Percentiles rank a stretch among this genome's conserved stretches.
Conservation (phyloP, 2,329 filamentous ascomycete species). For the Septoria linicola region DNA sequence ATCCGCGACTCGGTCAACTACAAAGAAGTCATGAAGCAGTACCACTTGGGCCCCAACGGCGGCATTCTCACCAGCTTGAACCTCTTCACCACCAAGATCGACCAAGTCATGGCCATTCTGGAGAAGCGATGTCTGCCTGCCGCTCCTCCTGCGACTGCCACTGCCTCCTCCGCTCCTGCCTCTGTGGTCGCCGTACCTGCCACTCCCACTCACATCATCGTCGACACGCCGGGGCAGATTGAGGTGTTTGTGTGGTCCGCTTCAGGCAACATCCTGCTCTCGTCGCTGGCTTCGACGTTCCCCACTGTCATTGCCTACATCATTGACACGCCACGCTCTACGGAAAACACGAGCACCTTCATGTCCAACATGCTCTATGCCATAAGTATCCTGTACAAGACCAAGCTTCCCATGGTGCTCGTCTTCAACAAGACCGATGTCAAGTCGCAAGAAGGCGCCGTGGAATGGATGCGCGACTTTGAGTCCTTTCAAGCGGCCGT, state of each 20-base stretch:
- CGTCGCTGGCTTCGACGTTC: slow-evolving; percentile 88
- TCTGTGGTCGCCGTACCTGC: not conserved
- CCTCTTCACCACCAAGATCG: slow-evolving; percentile 95
- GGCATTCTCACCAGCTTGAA: slow-evolving; percentile 94
- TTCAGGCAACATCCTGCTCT: slow-evolving; percentile 87
- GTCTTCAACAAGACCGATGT: slow-evolving; percentile 99
- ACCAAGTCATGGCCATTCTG: slow-evolving; percentile 83
- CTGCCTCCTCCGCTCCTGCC: not conserved
- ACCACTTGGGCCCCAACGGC: slow-evolving; percentile 94
- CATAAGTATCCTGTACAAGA: slow-evolving; percentile 98
- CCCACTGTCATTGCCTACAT: slow-evolving; percentile 97
- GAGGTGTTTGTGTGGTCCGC: slow-evolving; percentile 99
- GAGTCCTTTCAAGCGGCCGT: slow-evolving; percentile 90
- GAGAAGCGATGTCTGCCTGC: slow-evolving; percentile 68
- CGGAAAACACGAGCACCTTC: slow-evolving; percentile 89
- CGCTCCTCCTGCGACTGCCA: not conserved
- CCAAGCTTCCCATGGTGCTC: slow-evolving; percentile 94
- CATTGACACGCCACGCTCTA: slow-evolving; percentile 93
- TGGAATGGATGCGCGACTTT: slow-evolving; percentile 99
- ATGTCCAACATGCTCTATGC: slow-evolving; percentile 99
- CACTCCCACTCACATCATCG: slow-evolving; percentile 72
- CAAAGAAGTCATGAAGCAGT: slow-evolving; percentile 99
- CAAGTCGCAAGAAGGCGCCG: slow-evolving; percentile 82
- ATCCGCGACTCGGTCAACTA: slow-evolving; percentile 99
- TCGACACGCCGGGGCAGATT: slow-evolving; percentile 96